phyloP scores from a whole-genome alignment of 164 flowering plant species.

The Chimonanthus salicifolius region DNA sequence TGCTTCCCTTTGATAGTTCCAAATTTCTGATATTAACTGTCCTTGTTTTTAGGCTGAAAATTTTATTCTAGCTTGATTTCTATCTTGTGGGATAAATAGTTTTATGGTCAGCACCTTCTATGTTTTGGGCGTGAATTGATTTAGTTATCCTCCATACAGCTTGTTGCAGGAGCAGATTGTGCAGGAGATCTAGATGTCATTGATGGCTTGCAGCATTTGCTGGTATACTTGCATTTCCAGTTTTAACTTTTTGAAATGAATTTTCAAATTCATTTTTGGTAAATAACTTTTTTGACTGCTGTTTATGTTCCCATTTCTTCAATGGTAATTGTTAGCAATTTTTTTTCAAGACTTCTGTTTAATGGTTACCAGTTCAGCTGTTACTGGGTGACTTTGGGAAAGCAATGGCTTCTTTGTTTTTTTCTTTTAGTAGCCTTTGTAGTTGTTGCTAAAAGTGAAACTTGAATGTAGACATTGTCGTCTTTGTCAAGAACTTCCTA shows the following conservation, averaged over 20 bases:
- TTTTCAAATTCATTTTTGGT: too few species aligned
- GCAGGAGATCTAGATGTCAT: constrained; percentile 96
- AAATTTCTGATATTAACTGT: too few species aligned
- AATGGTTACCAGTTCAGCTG: background rate
- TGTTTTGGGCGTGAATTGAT: constrained; percentile 12
- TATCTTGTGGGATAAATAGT: background rate
- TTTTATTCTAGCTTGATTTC: too few species aligned
- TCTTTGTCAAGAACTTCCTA: background rate
- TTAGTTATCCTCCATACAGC: constrained; percentile 44
- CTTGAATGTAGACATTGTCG: background rate
- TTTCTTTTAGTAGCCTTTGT: background rate
- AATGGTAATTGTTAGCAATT: background rate
- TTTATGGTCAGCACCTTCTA: background rate
- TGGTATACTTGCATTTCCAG: constrained; percentile 40
- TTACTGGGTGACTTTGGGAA: too few species aligned
- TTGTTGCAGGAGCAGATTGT: constrained; percentile 93
- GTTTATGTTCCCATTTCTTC: background rate
- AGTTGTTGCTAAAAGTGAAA: background rate
- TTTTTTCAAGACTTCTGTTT: background rate
- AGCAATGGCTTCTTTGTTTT: background rate
- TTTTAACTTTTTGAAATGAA: too few species aligned
- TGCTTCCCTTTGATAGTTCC: too few species aligned
- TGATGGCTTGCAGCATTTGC: constrained; percentile 78
- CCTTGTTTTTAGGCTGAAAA: too few species aligned
- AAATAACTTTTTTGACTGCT: too few species aligned